Base-by-base conservation (phyloP, 176 grass and related monocot species). In the Zea luxurians region DNA sequence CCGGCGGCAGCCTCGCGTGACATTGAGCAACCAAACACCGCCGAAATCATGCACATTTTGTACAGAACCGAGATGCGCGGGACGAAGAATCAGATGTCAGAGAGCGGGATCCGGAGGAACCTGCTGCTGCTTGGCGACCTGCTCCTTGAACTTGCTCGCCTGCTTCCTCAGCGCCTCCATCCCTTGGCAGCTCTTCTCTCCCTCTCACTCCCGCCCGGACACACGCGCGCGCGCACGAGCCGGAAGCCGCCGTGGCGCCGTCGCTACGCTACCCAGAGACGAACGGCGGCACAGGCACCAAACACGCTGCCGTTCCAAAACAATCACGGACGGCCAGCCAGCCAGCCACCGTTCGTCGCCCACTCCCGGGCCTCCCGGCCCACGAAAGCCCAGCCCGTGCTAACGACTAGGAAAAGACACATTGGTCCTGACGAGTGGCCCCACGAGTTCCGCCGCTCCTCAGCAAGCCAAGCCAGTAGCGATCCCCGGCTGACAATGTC, bases 81-180 rank as follows among this genome's bases (percentile, higher is more conserved):
- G 47, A 70, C 55, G 75, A 52, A 66, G 63, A 41, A 66, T 43
- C 66, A 62, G 64, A 69, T 48, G 68, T 41, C 21, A 57, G 71
- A 61, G 78, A 46, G 68, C 58, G 16, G 52, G 41, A 66, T 46
- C n/a, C 72, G 12, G 37, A 27, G 27, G 27, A 94, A 99, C 92
- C 90, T 95, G 96, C 74, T 98, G 95, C 78, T 98, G 91, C 83
- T 91, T 99, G 78, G 92, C 86, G 70, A 99, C 92, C 82, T 99
- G 92, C 83, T 99, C 96, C 90, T 92, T 94, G 21, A 95, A 80
- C 86, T 85, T 95, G 86, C 18, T 90, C 45, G 92, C 96, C 86
- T 95, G 92, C 81, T 93, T 99, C 86, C 96, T 92, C 61, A 99
- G 86, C 83, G 81, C 86, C 69, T 99, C 96, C 92, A 99, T 99